Conservation (phyloP, 192 early-diverging fungal genomes). For the Coemansia sp. region DNA sequence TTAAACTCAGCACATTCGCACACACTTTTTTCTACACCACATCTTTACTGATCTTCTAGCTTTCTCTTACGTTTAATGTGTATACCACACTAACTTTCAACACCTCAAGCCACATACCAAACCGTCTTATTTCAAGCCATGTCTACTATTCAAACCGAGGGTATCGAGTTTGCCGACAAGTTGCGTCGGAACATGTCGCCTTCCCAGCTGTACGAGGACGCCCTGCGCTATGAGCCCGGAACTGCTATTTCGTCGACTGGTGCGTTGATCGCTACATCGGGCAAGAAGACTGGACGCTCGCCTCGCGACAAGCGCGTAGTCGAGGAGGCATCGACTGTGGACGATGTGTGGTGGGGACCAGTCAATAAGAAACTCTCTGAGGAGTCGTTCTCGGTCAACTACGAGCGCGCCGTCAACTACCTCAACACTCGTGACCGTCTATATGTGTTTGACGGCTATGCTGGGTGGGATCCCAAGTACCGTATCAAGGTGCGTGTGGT, state of each 20-base stretch:
- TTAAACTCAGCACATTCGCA: not conserved
- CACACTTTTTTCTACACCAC: not conserved
- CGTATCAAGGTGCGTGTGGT: conserved; percentile 97
- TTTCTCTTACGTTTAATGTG: conserved; percentile 12
- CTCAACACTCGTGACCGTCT: conserved; percentile 92
- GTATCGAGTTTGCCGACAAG: conserved; percentile 56
- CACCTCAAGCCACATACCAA: not conserved
- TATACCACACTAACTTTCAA: conserved; percentile 4
- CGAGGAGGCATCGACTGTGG: conserved; percentile 79
- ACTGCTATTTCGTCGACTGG: conserved; percentile 90
- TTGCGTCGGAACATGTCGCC: conserved; percentile 85
- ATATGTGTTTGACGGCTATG: conserved; percentile 96
- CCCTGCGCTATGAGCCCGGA: conserved; percentile 80
- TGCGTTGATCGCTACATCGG: conserved; percentile 88
- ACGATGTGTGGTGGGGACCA: conserved; percentile 98
- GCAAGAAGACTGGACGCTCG: conserved; percentile 90
- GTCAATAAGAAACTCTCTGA: conserved; percentile 92
- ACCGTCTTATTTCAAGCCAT: conserved; percentile 14
- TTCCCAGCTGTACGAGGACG: conserved; percentile 93
- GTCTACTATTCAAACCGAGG: conserved; percentile 42
- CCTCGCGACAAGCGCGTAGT: conserved; percentile 98
- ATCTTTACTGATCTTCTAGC: not conserved
- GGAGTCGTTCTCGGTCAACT: conserved; percentile 88
- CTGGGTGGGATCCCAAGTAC: conserved; percentile 98
- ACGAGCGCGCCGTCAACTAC: conserved; percentile 95